Evolutionary conservation across 345 rosid species (phyloP).

Genomic region (Raphanus raphanistrum): DNA sequence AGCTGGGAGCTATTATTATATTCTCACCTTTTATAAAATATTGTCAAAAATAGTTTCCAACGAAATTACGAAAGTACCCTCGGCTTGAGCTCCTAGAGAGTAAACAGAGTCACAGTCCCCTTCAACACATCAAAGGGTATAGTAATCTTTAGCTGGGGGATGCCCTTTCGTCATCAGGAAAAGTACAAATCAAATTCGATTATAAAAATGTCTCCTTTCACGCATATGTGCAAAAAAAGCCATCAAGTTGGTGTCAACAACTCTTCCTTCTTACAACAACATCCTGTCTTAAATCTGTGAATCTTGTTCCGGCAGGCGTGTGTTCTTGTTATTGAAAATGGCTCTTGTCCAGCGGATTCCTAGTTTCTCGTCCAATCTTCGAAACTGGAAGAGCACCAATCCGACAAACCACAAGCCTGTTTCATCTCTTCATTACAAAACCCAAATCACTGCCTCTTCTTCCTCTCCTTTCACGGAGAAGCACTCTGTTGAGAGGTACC

Average conservation of each 20-base stretch:
- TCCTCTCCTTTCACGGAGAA: conserved; percentile 75
- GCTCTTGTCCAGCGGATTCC: conserved; percentile 39
- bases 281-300: neutral
- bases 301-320: neutral
- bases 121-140: conserved; percentile 26
- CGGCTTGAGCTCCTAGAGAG: neutral
- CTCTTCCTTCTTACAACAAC: neutral
- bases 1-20: neutral
- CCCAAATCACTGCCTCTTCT: conserved; percentile 32
- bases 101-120: conserved; percentile 15
- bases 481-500: conserved; percentile 60
- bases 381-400: conserved; percentile 12
- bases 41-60: neutral
- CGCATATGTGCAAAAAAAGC: conserved; percentile 10
- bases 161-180: conserved; percentile 29
- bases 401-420: conserved; percentile 16
- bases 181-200: neutral
- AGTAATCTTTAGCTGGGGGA: conserved; percentile 3
- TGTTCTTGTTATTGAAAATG: conserved; percentile 17
- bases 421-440: conserved; percentile 42
- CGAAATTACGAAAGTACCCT: neutral
- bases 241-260: conserved; percentile 27
- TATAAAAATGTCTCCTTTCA: neutral
- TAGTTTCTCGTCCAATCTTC: conserved; percentile 4
- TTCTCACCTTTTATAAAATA: neutral